phyloP scores from a whole-genome alignment of 148 eudicot species.

The Spergularia marina region DNA sequence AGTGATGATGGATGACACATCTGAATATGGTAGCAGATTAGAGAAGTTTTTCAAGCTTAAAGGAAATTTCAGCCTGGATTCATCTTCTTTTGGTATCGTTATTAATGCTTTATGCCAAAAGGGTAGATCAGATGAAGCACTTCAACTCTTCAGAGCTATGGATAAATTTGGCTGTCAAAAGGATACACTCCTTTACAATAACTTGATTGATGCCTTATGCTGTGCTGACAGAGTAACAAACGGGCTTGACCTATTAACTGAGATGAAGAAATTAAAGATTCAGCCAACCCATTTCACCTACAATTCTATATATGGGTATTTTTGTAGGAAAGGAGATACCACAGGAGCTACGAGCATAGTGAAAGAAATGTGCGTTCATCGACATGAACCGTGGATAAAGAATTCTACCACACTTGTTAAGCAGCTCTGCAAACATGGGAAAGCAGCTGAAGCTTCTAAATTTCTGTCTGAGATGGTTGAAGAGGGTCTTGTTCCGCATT shows the following conservation, averaged over 20 bases:
- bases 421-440: conserved; percentile 53
- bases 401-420: conserved; percentile 67
- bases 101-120: conserved; percentile 51
- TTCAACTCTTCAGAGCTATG: conserved; percentile 60
- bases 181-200: conserved; percentile 59
- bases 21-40: conserved; percentile 22
- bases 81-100: conserved; percentile 50
- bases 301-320: conserved; percentile 54
- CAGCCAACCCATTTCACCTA: conserved; percentile 62
- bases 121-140: conserved; percentile 57
- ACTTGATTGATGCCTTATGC: conserved; percentile 59
- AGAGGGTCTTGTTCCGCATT: conserved; percentile 66
- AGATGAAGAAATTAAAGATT: conserved; percentile 52
- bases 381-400: conserved; percentile 88
- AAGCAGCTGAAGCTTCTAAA: conserved; percentile 54
- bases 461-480: conserved; percentile 57
- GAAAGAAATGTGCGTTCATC: conserved; percentile 65
- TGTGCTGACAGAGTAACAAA: conserved; percentile 45
- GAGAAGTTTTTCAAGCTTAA: conserved; percentile 35
- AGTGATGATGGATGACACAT: conserved; percentile 37
- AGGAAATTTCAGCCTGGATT: conserved; percentile 35
- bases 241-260: conserved; percentile 51
- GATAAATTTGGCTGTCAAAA: conserved; percentile 44
- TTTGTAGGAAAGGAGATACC: conserved; percentile 56
- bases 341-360: conserved; percentile 51